A percentile compares a stretch with the other conserved stretches of the same genome.
These are phyloP conservation scores for Cladosporium sp. DNA, from an alignment of 2,329 filamentous ascomycete species.

Conservation along the genomic window DNA sequence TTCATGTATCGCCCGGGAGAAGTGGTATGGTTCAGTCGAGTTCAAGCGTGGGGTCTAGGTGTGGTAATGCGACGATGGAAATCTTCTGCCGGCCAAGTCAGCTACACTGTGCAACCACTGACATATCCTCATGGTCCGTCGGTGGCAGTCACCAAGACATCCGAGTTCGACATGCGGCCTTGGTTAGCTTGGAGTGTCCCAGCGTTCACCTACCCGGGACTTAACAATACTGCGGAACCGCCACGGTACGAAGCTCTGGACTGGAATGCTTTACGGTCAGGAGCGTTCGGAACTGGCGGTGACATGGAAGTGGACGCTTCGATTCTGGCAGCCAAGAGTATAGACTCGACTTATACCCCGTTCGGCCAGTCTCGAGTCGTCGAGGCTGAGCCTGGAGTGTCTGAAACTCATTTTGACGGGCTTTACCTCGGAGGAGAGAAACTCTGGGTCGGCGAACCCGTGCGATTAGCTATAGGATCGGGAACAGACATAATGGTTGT, in stretches of 20 bases:
- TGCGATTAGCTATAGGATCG: conserved; percentile 44
- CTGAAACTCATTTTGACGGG: conserved; percentile 46
- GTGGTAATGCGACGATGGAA: conserved; percentile 44
- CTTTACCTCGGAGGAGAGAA: conserved; percentile 55
- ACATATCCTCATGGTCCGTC: conserved; percentile 26
- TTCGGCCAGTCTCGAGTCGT: conserved; percentile 42
- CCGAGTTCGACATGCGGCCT: conserved; percentile 44
- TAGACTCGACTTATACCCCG: conserved; percentile 51
- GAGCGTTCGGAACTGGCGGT: conserved; percentile 37
- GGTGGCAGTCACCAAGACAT: conserved; percentile 37
- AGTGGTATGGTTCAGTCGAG: conserved; percentile 51
- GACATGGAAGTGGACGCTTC: conserved; percentile 51
- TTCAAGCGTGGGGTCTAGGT: conserved; percentile 49
- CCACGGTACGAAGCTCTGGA: conserved; percentile 45
- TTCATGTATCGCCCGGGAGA: conserved; percentile 51
- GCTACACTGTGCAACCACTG: conserved; percentile 33
- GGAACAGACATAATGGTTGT: conserved; percentile 46
- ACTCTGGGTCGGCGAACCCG: conserved; percentile 53
- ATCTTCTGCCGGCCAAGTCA: conserved; percentile 14
- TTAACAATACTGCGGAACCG: conserved; percentile 35
- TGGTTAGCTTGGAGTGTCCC: conserved; percentile 56
- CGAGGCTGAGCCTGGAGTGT: conserved; percentile 29
- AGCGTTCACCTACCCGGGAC: conserved; percentile 39
- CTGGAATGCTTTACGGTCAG: conserved; percentile 41
- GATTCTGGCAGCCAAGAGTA: conserved; percentile 50